Conservation (phyloP, 2,329 filamentous ascomycete genomes). For the Macroventuria anomochaeta region DNA sequence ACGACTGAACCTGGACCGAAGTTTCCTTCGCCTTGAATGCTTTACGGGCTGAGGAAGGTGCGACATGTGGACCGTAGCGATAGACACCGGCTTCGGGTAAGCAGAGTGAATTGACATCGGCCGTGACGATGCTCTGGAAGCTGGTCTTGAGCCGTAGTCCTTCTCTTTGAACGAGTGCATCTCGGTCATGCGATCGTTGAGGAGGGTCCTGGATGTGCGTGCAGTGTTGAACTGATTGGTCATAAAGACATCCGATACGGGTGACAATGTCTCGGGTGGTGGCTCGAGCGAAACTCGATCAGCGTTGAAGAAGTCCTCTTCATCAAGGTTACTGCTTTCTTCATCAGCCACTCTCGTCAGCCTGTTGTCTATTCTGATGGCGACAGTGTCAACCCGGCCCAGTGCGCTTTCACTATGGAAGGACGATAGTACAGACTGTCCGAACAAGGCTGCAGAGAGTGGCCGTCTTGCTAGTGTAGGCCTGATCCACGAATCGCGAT, state of each 20-base stretch:
- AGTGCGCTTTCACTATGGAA: slow-evolving; percentile 14
- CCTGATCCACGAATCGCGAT: slow-evolving; percentile 24
- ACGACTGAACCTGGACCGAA: not conserved
- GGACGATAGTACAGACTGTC: slow-evolving; percentile 27
- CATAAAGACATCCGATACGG: not conserved
- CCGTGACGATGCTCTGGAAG: slow-evolving; percentile 14
- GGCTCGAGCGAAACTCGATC: not conserved
- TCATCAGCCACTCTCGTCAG: not conserved
- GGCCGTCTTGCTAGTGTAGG: slow-evolving; percentile 21
- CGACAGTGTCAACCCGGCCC: not conserved
- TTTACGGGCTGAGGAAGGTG: not conserved
- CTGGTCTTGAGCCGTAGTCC: slow-evolving; percentile 10
- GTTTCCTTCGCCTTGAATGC: not conserved
- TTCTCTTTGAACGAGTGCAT: slow-evolving; percentile 12
- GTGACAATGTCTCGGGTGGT: not conserved
- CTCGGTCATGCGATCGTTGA: slow-evolving; percentile 1
- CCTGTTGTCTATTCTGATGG: not conserved
- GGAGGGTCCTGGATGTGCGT: slow-evolving; percentile 6
- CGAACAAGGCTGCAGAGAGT: slow-evolving; percentile 25
- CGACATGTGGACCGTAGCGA: not conserved
- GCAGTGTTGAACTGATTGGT: slow-evolving; percentile 7
- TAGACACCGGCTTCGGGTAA: slow-evolving; percentile 14
- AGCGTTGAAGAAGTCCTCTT: not conserved
- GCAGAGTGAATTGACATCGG: slow-evolving; percentile 1
- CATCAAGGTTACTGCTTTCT: not conserved